Evolutionary conservation across 306 rosid genomes (phyloP).

Genomic region (Quillaja saponaria): DNA sequence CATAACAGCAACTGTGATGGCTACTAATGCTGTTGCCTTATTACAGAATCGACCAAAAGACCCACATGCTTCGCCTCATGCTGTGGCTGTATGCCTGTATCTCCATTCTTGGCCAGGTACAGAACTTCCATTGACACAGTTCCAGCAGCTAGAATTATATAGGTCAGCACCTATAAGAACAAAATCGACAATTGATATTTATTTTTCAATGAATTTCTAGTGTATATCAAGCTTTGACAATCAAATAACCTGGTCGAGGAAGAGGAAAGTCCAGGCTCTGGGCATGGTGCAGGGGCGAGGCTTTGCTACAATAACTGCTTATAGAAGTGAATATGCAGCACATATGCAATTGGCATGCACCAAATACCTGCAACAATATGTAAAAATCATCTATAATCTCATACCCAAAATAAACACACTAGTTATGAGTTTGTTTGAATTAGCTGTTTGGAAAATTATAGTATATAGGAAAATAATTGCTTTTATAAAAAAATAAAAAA

Average conservation of each 20-base stretch:
- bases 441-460: no score
- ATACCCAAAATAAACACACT: not conserved
- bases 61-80: slow-evolving; percentile 76
- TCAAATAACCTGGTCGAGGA: slow-evolving; percentile 75
- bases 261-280: slow-evolving; percentile 83
- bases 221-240: not conserved
- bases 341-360: slow-evolving; percentile 89
- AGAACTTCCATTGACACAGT: slow-evolving; percentile 67
- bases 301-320: slow-evolving; percentile 66
- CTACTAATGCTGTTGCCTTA: slow-evolving; percentile 57
- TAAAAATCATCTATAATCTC: not conserved
- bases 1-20: slow-evolving; percentile 55
- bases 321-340: slow-evolving; percentile 85
- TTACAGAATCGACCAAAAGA: slow-evolving; percentile 64
- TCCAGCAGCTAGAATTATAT: slow-evolving; percentile 68
- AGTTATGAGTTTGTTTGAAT: not conserved
- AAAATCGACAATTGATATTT: not conserved
- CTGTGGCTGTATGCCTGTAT: slow-evolving; percentile 31
- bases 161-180: slow-evolving; percentile 53
- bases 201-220: not conserved
- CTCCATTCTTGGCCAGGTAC: slow-evolving; percentile 74
- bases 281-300: slow-evolving; percentile 54
- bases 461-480: no score
- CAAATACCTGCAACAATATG: slow-evolving; percentile 59
- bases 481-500: no score